Percentiles rank a stretch among this genome's conserved stretches.
These are phyloP conservation scores for Poa pratensis DNA, from an alignment of 176 grass and related monocot species.

Conservation along the genomic window DNA sequence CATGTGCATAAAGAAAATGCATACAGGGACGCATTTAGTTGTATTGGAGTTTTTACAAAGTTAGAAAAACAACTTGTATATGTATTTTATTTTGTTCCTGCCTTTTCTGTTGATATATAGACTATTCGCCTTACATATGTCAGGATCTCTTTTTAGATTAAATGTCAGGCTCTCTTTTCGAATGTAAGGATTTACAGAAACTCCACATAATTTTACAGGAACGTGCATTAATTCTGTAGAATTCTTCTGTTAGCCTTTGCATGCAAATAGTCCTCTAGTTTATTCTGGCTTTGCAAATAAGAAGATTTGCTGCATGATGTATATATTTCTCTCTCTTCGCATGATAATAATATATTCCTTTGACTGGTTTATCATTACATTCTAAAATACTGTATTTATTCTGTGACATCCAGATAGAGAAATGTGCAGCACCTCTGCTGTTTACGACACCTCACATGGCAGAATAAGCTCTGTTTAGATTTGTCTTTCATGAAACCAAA, in stretches of 20 bases:
- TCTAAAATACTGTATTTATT: constrained; percentile 9
- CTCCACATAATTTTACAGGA: background rate
- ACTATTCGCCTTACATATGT: background rate
- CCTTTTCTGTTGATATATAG: background rate
- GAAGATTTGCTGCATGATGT: background rate
- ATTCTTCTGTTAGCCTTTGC: background rate
- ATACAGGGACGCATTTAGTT: background rate
- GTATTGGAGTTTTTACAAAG: background rate
- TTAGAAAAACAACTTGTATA: background rate
- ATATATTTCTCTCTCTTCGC: background rate
- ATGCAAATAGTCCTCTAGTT: background rate
- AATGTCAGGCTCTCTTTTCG: no score
- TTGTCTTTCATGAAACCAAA: background rate
- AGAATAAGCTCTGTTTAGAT: constrained; percentile 27
- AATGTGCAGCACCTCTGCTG: background rate
- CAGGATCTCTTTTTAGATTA: background rate
- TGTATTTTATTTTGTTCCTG: background rate
- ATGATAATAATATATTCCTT: background rate
- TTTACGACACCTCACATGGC: background rate
- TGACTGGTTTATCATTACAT: constrained; percentile 19
- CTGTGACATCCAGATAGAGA: constrained; percentile 14
- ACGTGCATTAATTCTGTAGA: background rate
- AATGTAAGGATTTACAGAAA: background rate
- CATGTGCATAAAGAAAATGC: background rate
- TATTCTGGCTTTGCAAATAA: background rate